Base-by-base conservation (phyloP, 495 filamentous ascomycete species). In the Pseudomonodictys pantanalensis region DNA sequence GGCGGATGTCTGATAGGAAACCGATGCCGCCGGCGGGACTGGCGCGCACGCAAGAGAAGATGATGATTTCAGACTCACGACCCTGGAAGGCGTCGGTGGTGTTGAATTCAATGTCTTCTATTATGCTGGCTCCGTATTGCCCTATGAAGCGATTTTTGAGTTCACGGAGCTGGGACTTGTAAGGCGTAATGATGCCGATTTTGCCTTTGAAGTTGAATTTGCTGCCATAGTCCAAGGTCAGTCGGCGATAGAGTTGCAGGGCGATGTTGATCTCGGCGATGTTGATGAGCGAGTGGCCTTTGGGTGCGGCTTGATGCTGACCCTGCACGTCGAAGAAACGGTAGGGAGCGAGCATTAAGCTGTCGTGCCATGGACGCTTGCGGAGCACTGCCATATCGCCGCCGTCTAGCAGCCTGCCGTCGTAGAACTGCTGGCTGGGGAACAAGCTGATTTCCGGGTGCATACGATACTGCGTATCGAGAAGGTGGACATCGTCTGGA, bases 31-130 rank as follows among this genome's bases (percentile, higher is more conserved):
- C 90, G 26, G 84, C 88, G 10, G 83, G 77, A 15, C 89, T 92
- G 29, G 93, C 91, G 73, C 93, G 84, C 29, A 98, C 93, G 71
- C 93, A 98, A 47, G 95, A 97, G 76, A 98, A 98, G 56, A 98
- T 97, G 68, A 98, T 97, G 60, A 98, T 85, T 72, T 98, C 93
- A 69, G 89, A 91, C 74, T 98, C 93, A 46, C 93, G 84, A 62
- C 93, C 93, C 69, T 98, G 93, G 73, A 96, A 98, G 15, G 93
- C 93, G 73, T 98, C 93, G 1, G 95, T 97, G 3, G 93, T 98
- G 68, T 98, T 98, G 78, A 97, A 97, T 58, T 98, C 93, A 48
- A 98, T 83, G 33, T 77, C 82, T 29, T 86, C 84, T 20, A 87
- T 79, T 60, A 98, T 91, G 9, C 69, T 70, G 0, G 88, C 81